Conservation (phyloP, 1,139 yeast species). For the Hyphopichia burtonii region DNA sequence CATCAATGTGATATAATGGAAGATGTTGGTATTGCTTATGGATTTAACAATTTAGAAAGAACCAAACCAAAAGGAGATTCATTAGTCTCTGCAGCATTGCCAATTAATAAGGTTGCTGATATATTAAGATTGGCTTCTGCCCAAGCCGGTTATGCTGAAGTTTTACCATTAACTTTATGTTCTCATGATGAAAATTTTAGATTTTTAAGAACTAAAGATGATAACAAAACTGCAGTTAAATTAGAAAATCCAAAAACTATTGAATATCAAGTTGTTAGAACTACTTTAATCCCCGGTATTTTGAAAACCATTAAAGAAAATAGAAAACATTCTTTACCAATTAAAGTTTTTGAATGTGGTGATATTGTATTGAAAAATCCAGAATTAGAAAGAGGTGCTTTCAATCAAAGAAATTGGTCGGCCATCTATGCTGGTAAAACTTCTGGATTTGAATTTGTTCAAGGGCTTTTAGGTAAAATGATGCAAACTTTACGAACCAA, state of each 20-base stretch:
- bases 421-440: conserved; percentile 94
- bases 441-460: conserved; percentile 91
- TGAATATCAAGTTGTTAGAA: conserved; percentile 97
- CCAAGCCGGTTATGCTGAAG: conserved; percentile 95
- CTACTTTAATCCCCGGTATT: conserved; percentile 90
- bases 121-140: conserved; percentile 89
- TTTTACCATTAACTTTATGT: conserved; percentile 90
- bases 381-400: conserved; percentile 81
- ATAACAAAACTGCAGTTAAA: conserved; percentile 74
- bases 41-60: conserved; percentile 83
- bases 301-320: conserved; percentile 95
- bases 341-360: conserved; percentile 91
- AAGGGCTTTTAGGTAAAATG: conserved; percentile 90
- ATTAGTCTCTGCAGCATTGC: conserved; percentile 83
- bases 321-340: conserved; percentile 92
- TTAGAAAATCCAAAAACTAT: conserved; percentile 94
- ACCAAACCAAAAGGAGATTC: conserved; percentile 80
- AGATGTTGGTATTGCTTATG: conserved; percentile 96
- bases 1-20: conserved; percentile 99
- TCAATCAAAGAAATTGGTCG: conserved; percentile 91
- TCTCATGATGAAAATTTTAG: conserved; percentile 96
- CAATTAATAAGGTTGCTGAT: conserved; percentile 87
- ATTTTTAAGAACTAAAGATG: conserved; percentile 75
- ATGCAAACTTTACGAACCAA: conserved; percentile 95
- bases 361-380: conserved; percentile 89